Evolutionary conservation across 169 alveolate species (phyloP).

Genomic region (Plasmodium adleri): DNA sequence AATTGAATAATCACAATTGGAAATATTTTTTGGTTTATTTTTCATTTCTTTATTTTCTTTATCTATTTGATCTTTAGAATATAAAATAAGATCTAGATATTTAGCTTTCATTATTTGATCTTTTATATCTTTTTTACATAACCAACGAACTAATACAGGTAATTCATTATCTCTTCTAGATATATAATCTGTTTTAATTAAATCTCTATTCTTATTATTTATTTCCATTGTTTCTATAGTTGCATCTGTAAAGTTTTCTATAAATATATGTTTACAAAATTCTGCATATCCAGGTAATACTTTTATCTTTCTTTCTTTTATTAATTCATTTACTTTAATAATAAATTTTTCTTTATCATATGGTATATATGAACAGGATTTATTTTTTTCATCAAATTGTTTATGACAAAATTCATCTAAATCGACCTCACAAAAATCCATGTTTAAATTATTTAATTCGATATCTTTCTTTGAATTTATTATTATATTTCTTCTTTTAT

Average conservation of each 20-base stretch:
- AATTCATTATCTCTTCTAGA: slow-evolving; percentile 95
- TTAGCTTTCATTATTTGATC: slow-evolving; percentile 85
- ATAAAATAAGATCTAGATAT: slow-evolving; percentile 95
- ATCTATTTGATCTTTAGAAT: slow-evolving; percentile 95
- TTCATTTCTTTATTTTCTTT: slow-evolving; percentile 89
- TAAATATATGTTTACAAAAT: slow-evolving; percentile 97
- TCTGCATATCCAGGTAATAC: slow-evolving; percentile 97
- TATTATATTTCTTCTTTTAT: slow-evolving; percentile 3
- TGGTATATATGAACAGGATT: slow-evolving; percentile 80
- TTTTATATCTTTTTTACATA: slow-evolving; percentile 87
- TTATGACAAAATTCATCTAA: slow-evolving; percentile 84
- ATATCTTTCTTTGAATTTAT: too few relatives aligned
- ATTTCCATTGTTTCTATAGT: slow-evolving; percentile 90
- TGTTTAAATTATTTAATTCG: not conserved
- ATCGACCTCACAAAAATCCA: slow-evolving; percentile 65
- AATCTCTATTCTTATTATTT: slow-evolving; percentile 91
- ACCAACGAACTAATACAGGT: slow-evolving; percentile 97
- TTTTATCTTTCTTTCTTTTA: slow-evolving; percentile 68
- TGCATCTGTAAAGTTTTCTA: slow-evolving; percentile 96
- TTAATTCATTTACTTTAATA: slow-evolving; percentile 79
- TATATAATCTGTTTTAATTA: slow-evolving; percentile 93
- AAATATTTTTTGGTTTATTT: slow-evolving; percentile 26
- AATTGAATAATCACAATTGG: slow-evolving; percentile 79
- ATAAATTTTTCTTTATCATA: slow-evolving; percentile 80
- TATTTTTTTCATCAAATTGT: slow-evolving; percentile 81